These are phyloP conservation scores for Panus rudis DNA, from an alignment of 768 basidiomycete species.

Conservation along the genomic window DNA sequence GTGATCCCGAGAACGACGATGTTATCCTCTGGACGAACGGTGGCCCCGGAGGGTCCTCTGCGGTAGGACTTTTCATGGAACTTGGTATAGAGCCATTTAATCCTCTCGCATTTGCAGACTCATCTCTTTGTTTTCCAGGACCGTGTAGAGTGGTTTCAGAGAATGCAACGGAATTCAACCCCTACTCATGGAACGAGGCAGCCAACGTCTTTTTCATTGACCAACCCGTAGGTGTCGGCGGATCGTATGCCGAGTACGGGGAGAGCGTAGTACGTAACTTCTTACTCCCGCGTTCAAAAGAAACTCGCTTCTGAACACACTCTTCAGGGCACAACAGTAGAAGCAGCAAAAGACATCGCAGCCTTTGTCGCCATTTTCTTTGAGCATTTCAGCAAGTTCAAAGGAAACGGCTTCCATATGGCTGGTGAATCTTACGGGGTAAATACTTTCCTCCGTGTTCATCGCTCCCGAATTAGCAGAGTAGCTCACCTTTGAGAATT, in stretches of 20 bases:
- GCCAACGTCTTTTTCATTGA: slow-evolving; percentile 49
- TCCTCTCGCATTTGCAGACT: slow-evolving; percentile 34
- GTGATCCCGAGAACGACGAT: slow-evolving; percentile 24
- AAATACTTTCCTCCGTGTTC: slow-evolving; percentile 11
- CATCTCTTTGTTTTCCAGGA: slow-evolving; percentile 26
- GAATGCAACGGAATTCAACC: slow-evolving; percentile 41
- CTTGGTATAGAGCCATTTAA: slow-evolving; percentile 30
- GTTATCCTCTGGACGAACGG: slow-evolving; percentile 30
- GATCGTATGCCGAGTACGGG: slow-evolving; percentile 47
- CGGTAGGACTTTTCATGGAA: slow-evolving; percentile 37
- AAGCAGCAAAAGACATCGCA: slow-evolving; percentile 64
- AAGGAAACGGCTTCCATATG: slow-evolving; percentile 44
- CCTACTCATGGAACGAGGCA: slow-evolving; percentile 61
- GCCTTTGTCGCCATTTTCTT: slow-evolving; percentile 70
- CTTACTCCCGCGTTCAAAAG: background rate
- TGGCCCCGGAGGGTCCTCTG: slow-evolving; percentile 22
- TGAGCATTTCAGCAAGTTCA: slow-evolving; percentile 64
- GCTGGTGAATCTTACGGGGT: slow-evolving; percentile 47
- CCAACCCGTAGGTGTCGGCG: slow-evolving; percentile 32
- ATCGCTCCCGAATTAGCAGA: background rate
- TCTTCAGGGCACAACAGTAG: slow-evolving; percentile 50
- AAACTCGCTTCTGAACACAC: background rate
- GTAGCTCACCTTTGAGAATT: background rate
- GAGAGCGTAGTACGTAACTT: slow-evolving; percentile 42
- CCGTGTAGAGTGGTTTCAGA: slow-evolving; percentile 60